Conservation (phyloP, 768 basidiomycete genomes). For the Boletus sp. region DNA sequence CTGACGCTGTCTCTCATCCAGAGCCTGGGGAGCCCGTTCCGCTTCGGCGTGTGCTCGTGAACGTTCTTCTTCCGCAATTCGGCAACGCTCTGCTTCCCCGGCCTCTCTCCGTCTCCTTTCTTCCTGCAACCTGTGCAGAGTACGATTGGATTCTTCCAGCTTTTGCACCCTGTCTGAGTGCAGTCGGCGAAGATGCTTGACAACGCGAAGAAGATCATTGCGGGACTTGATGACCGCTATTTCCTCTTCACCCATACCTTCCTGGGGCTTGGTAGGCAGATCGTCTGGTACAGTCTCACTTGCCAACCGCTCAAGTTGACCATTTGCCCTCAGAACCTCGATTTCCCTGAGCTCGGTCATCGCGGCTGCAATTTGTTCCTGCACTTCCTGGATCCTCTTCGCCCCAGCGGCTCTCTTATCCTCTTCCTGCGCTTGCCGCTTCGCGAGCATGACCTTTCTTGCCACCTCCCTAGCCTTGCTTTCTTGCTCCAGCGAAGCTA, state of each 20-base stretch:
- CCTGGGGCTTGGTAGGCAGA: slow-evolving; percentile 19
- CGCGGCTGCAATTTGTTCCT: slow-evolving; percentile 19
- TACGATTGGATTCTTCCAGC: slow-evolving; percentile 14
- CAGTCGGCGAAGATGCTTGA: slow-evolving; percentile 18
- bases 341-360: slow-evolving; percentile 18
- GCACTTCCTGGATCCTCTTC: slow-evolving; percentile 13
- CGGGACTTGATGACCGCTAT: slow-evolving; percentile 3
- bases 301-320: not conserved
- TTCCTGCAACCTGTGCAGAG: slow-evolving; percentile 24
- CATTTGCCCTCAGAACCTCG: slow-evolving; percentile 3
- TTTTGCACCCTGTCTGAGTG: slow-evolving; percentile 16
- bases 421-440: slow-evolving; percentile 27
- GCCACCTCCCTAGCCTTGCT: slow-evolving; percentile 24
- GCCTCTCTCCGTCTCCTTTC: slow-evolving; percentile 18
- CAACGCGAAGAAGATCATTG: slow-evolving; percentile 6
- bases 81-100: slow-evolving; percentile 16
- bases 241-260: slow-evolving; percentile 22
- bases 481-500: slow-evolving; percentile 25
- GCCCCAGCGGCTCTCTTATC: slow-evolving; percentile 18
- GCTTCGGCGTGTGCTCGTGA: slow-evolving; percentile 8
- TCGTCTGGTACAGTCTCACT: slow-evolving; percentile 1
- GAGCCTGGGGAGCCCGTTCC: slow-evolving; percentile 5
- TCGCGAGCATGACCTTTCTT: slow-evolving; percentile 11
- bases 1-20: slow-evolving; percentile 3
- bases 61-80: slow-evolving; percentile 16